phyloP scores from a whole-genome alignment of 2,329 filamentous ascomycete species.

The Colletotrichum cereale region DNA sequence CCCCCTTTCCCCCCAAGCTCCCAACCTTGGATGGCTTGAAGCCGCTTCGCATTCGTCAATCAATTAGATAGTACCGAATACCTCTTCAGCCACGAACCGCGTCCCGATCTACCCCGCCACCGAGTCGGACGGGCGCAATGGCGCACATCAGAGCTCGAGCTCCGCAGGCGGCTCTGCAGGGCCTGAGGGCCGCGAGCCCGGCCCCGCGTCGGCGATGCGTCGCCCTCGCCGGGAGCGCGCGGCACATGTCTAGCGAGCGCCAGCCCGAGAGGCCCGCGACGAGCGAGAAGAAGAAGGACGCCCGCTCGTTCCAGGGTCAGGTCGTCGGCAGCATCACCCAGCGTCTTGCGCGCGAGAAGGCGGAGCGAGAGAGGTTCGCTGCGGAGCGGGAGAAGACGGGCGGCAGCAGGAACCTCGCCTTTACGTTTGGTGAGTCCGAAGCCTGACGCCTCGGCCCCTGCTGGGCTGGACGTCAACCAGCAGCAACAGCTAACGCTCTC shows the following conservation, averaged over 20 bases:
- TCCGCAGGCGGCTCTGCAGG: constrained; percentile 48
- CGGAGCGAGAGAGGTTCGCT: constrained; percentile 65
- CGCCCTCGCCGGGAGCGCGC: constrained; percentile 27
- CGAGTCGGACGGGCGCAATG: constrained; percentile 43
- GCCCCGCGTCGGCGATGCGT: constrained; percentile 35
- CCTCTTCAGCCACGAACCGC: background rate
- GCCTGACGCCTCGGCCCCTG: background rate
- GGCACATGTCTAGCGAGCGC: constrained; percentile 45
- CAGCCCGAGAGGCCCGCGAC: constrained; percentile 41
- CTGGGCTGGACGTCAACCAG: background rate
- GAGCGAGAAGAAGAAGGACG: constrained; percentile 54
- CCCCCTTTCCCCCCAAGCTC: constrained; percentile 5
- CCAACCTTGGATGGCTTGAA: constrained; percentile 4
- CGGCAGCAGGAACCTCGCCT: constrained; percentile 60
- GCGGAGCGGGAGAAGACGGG: constrained; percentile 52
- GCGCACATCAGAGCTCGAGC: constrained; percentile 51
- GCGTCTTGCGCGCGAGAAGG: constrained; percentile 66
- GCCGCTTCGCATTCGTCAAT: background rate
- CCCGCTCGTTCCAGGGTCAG: constrained; percentile 67
- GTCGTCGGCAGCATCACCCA: constrained; percentile 70
- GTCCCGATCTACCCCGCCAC: background rate
- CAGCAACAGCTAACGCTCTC: constrained; percentile 26
- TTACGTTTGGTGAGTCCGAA: constrained; percentile 64
- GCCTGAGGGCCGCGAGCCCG: constrained; percentile 44
- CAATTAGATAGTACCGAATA: background rate